Evolutionary conservation across 495 filamentous ascomycete species (phyloP).

Genomic region (Aspergillus heteromorphus): DNA sequence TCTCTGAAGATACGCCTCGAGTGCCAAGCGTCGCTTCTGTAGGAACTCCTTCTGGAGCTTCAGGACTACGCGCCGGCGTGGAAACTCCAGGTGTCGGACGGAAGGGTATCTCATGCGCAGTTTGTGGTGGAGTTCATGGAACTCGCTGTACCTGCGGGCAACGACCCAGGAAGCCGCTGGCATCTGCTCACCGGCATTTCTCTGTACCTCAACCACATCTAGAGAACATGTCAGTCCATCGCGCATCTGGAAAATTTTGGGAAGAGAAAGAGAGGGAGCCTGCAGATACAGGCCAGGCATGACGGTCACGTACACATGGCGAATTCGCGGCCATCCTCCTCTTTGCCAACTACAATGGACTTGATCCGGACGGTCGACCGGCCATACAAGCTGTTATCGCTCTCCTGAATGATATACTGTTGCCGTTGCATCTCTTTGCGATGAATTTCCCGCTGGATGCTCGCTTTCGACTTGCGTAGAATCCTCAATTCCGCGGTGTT

Average conservation of each 20-base stretch:
- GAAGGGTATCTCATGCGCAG: conserved; percentile 77
- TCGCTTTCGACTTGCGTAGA: conserved; percentile 86
- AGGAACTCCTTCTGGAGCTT: conserved; percentile 94
- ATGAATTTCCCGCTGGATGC: conserved; percentile 83
- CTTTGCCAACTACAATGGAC: conserved; percentile 83
- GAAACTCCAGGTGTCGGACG: conserved; percentile 87
- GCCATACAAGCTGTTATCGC: conserved; percentile 94
- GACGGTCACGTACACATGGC: conserved; percentile 62
- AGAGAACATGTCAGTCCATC: conserved; percentile 7
- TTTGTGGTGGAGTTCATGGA: conserved; percentile 89
- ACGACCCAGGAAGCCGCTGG: conserved; percentile 78
- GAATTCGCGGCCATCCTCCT: conserved; percentile 89
- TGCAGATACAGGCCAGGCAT: background rate
- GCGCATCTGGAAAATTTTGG: background rate
- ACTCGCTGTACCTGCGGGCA: conserved; percentile 86
- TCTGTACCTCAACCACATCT: conserved; percentile 84
- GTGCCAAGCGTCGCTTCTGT: conserved; percentile 72
- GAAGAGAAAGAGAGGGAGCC: background rate
- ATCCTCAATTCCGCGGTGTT: conserved; percentile 92
- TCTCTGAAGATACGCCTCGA: conserved; percentile 82
- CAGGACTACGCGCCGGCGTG: conserved; percentile 85
- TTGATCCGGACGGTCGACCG: conserved; percentile 85
- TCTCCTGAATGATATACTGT: conserved; percentile 96
- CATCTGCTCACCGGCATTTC: conserved; percentile 86
- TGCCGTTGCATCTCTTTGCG: conserved; percentile 94